Conservation (phyloP, 1,284 basidiomycete species). For the Ustilago curta region DNA sequence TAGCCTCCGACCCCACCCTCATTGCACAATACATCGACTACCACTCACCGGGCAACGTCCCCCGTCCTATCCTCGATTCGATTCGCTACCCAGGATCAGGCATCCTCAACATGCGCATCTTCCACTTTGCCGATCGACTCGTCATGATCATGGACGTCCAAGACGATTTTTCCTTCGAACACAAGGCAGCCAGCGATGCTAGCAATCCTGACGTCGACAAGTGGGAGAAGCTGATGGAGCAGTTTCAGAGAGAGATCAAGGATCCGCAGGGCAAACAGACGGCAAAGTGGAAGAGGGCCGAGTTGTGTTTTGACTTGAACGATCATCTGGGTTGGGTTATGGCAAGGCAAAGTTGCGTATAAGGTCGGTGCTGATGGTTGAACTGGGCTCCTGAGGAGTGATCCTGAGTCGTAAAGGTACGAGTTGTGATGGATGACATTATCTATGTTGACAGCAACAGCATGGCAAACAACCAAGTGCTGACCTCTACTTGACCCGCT, state of each 20-base stretch:
- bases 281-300: conserved; percentile 34
- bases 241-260: conserved; percentile 31
- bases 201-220: conserved; percentile 22
- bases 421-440: conserved; percentile 2
- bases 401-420: too few species aligned
- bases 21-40: conserved; percentile 41
- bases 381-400: not conserved
- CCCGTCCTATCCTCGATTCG: conserved; percentile 30
- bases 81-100: conserved; percentile 34
- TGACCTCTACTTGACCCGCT: conserved; percentile 61
- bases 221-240: conserved; percentile 37
- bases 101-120: conserved; percentile 45
- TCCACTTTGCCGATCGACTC: conserved; percentile 35
- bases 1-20: conserved; percentile 20
- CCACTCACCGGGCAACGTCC: conserved; percentile 39
- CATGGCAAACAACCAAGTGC: too few species aligned
- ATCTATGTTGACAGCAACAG: not conserved
- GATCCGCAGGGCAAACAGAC: conserved; percentile 27
- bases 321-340: conserved; percentile 8
- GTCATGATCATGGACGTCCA: conserved; percentile 48
- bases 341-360: too few species aligned
- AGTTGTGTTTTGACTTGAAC: conserved; percentile 39
- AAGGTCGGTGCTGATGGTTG: too few species aligned
- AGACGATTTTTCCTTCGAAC: conserved; percentile 32
- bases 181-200: conserved; percentile 28